Base-by-base conservation (phyloP, 148 eudicot species). In the Vaccinium vitisidaea region DNA sequence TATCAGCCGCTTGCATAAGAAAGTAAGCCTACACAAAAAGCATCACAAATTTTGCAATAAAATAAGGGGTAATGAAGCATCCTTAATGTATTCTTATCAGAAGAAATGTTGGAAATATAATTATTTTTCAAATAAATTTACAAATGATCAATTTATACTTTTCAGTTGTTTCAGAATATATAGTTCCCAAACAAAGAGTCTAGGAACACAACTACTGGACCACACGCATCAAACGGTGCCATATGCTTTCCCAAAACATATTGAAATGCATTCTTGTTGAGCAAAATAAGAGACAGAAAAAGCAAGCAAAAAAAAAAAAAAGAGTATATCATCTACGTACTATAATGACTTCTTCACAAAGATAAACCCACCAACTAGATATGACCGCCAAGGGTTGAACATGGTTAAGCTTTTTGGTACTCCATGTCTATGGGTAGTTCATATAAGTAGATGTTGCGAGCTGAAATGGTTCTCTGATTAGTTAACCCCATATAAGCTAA, bases 1-100 rank as follows among this genome's bases (percentile, higher is more conserved):
- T 67, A 67, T 23, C 16, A 4, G 73, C 11, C 75, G 82, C 56
- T 85, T 75, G 87, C 87, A 82, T 85, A 81, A 85, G 81, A 75
- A 75, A 19, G 76, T 75, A 82, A 53, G 87, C 87, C 87, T 85
- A 46, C 32, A 69, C 30, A 67, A 43, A 48, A 58, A 65, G 54
- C 36, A 16, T 6, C 69, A 30, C 46, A 30, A 7, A 15, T 80
- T 5, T 56, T 25, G 12, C 7, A 32, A 13, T 4, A 27, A 15
- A 80, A 54, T 80, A 32, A 25, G 32, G 32, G 25, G 25, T 54
- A 80, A 32, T 30, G 9, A 80, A 55, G 65, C 82, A 80, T 80
- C 50, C 69, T 30, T 30, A 10, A 32, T 54, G 15, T 61, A 61
- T 61, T 10, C 73, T 32, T 11, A 56, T 16, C 58, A 32, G 19